Conservation (phyloP, 2,329 filamentous ascomycete genomes). For the Cordyceps militaris region DNA sequence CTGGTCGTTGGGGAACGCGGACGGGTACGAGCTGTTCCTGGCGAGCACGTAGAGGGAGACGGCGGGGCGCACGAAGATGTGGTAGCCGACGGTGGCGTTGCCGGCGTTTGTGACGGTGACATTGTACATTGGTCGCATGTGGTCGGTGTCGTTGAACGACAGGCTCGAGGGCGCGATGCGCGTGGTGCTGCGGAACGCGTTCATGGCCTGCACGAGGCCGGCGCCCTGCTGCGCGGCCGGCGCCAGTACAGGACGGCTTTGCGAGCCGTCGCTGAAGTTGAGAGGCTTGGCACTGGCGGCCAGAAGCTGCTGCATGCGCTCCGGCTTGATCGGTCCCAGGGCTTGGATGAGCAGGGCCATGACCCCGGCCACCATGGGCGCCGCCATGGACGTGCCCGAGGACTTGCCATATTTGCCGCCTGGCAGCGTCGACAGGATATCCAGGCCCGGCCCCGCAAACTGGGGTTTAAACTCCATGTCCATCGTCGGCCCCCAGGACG, state of each 20-base stretch:
- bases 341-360: slow-evolving; percentile 47
- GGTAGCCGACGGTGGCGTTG: slow-evolving; percentile 40
- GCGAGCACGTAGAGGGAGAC: slow-evolving; percentile 45
- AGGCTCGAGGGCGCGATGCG: slow-evolving; percentile 43
- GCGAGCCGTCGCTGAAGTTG: slow-evolving; percentile 38
- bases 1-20: slow-evolving; percentile 39
- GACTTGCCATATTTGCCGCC: slow-evolving; percentile 43
- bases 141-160: slow-evolving; percentile 51
- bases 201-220: slow-evolving; percentile 47
- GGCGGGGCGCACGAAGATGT: slow-evolving; percentile 42
- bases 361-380: slow-evolving; percentile 49
- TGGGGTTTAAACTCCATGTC: slow-evolving; percentile 52
- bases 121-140: slow-evolving; percentile 41
- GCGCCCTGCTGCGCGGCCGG: slow-evolving; percentile 52
- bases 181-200: slow-evolving; percentile 42
- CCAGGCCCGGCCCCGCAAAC: slow-evolving; percentile 46
- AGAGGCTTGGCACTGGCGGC: slow-evolving; percentile 42
- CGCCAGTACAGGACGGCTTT: slow-evolving; percentile 33
- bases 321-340: slow-evolving; percentile 44
- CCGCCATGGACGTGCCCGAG: slow-evolving; percentile 55
- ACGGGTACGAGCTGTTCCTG: slow-evolving; percentile 28
- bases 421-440: slow-evolving; percentile 53
- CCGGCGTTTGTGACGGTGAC: slow-evolving; percentile 52
- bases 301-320: slow-evolving; percentile 41
- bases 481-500: slow-evolving; percentile 55